Evolutionary conservation across 345 rosid genomes (phyloP).

Genomic region (Clarkia xantiana): DNA sequence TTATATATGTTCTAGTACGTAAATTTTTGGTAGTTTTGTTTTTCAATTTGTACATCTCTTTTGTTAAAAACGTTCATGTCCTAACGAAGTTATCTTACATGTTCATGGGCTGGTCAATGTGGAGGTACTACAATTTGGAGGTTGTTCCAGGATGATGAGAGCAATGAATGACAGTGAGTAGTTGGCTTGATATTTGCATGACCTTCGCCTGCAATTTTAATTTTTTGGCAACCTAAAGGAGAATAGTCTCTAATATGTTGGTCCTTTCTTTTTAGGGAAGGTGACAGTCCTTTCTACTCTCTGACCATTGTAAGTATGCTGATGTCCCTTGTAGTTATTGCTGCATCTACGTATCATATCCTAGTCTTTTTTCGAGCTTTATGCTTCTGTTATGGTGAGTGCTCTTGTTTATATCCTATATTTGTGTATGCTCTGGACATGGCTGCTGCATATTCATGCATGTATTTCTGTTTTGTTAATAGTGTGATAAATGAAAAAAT

Average conservation of each 20-base stretch:
- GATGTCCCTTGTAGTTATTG: neutral
- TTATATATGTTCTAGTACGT: neutral
- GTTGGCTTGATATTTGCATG: neutral
- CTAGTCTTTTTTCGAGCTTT: too few species aligned
- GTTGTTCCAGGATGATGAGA: conserved; percentile 17
- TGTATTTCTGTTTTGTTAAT: too few species aligned
- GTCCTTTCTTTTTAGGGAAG: conserved; percentile 22
- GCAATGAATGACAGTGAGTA: conserved; percentile 25
- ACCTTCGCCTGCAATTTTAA: too few species aligned
- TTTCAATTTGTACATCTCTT: conserved; percentile 1
- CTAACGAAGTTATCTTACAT: conserved; percentile 40
- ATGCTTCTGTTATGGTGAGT: too few species aligned
- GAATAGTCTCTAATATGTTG: conserved; percentile 7
- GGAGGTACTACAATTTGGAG: conserved; percentile 41
- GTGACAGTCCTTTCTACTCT: conserved; percentile 15
- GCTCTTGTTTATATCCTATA: too few species aligned
- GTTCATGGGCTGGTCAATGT: conserved; percentile 34
- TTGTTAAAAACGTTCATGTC: neutral
- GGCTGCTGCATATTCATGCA: too few species aligned
- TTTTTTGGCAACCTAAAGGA: conserved; percentile 4
- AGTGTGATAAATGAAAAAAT: too few species aligned
- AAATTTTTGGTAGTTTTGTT: too few species aligned
- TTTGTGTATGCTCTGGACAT: too few species aligned
- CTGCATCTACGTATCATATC: too few species aligned
- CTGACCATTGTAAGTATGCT: conserved; percentile 29